A percentile compares a stretch with the other conserved stretches of the same genome.
phyloP scores from a whole-genome alignment of 73 alveolate genomes.

The Paramecium primaurelia region DNA sequence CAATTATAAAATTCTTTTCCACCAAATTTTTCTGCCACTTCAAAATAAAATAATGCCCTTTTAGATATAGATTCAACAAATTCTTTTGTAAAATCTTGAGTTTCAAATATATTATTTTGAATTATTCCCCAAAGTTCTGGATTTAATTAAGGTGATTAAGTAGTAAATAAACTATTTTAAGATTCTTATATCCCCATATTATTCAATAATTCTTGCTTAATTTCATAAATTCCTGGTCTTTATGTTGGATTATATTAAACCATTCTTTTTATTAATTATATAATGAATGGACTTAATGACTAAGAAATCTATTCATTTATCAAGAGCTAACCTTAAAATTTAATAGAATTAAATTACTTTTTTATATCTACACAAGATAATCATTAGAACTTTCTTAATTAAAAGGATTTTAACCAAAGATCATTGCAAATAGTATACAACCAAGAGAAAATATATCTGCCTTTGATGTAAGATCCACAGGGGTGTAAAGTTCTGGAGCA shows the following conservation, averaged over 20 bases:
- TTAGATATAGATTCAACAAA: not conserved
- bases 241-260: not conserved
- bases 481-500: not conserved
- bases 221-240: not conserved
- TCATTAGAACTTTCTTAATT: not conserved
- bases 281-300: not conserved
- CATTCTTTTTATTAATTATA: not conserved
- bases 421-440: not conserved
- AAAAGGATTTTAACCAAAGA: not conserved
- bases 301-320: not conserved
- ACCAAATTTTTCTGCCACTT: not conserved
- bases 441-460: not conserved
- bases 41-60: not conserved
- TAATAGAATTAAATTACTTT: not conserved
- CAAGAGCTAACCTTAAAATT: not conserved
- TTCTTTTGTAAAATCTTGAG: not conserved
- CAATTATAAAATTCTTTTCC: not conserved
- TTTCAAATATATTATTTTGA: not conserved
- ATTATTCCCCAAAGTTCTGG: not conserved
- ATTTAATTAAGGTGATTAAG: not conserved
- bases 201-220: not conserved
- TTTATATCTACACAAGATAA: not conserved
- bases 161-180: too few species aligned
- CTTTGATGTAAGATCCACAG: not conserved
- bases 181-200: not conserved